phyloP scores from a whole-genome alignment of 768 basidiomycete genomes.

The Sistotremastrum suecicum region DNA sequence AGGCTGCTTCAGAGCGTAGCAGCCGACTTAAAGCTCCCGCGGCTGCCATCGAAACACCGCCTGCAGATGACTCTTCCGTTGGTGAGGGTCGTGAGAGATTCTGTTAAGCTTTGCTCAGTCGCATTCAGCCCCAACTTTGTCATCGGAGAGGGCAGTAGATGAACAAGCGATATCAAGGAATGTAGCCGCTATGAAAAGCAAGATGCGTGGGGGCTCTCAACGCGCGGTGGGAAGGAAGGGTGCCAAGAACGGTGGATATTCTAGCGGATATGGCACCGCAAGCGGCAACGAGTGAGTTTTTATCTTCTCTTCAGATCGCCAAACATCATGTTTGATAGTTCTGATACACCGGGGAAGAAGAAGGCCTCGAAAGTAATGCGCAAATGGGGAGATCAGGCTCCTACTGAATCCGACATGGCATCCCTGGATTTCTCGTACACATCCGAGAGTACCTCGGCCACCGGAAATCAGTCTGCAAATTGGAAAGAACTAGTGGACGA shows the following conservation, averaged over 20 bases:
- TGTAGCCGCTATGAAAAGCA: conserved; percentile 77
- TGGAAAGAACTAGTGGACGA: conserved; percentile 51
- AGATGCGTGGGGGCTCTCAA: conserved; percentile 59
- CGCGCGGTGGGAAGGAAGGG: conserved; percentile 32
- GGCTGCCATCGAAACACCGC: conserved; percentile 24
- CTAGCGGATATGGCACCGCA: conserved; percentile 38
- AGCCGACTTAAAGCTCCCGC: conserved; percentile 7
- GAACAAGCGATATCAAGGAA: conserved; percentile 89
- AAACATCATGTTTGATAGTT: conserved; percentile 21
- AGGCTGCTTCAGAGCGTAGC: conserved; percentile 44
- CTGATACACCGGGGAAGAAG: conserved; percentile 36
- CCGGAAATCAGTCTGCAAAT: conserved; percentile 25
- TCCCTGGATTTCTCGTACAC: conserved; percentile 68
- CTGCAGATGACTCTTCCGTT: conserved; percentile 31
- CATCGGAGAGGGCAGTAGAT: conserved; percentile 25
- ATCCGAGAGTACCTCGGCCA: conserved; percentile 31
- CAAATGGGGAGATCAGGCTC: conserved; percentile 82
- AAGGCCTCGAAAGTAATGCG: conserved; percentile 60
- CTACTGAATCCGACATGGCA: conserved; percentile 82
- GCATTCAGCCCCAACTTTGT: not conserved
- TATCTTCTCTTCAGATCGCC: not conserved
- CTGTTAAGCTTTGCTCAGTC: no score
- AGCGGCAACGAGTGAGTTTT: conserved; percentile 56
- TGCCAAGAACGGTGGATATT: conserved; percentile 28
- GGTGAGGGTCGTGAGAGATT: no score